Evolutionary conservation across 345 rosid genomes (phyloP), one percentile per base, ranked within the genome.

Genomic region (Cardamine chenopodiifolia): DNA sequence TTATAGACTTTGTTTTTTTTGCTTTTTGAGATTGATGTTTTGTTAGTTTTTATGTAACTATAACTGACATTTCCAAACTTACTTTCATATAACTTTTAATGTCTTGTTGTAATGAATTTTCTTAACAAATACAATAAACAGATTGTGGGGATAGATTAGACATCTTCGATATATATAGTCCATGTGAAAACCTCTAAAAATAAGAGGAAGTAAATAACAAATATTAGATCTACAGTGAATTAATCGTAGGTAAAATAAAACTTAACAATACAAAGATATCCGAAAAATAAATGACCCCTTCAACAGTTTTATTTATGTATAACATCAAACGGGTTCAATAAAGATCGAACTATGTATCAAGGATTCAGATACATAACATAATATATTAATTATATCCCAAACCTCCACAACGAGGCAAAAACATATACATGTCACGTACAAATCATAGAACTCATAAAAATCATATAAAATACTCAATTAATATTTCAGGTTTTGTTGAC

Each of bases 401-500:
- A 70, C 80, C 80, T 70, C 80, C 25, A 68, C 66, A 64, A 25
- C 60, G 76, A 77, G 80, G 80, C 66, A 77, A 70, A 70, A 76
- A 62, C 66, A 76, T 77, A 70, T 77, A 77, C 80, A 77, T 70
- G 76, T 63, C 75, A 56, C 45, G 61, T 56, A 70, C 76, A 63
- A 70, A 56, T 70, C 70, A 70, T 58, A 56, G 29, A 45, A 70
- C 54, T 66, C 66, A 75, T 70, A 76, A 63, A 75, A 77, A 62
- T 44, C 63, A 77, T 15, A 68, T 9, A 53, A 44, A 63, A 40
- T 23, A 31, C 79, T 75, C 70, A 77, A 34, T 42, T 62, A 42
- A 62, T 70, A 62, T 45, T 53, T 70, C 79, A 69, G 14, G 13
- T 44, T 23, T 23, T 42, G 10, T 37, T 23, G 32, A 26, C 17